Evolutionary conservation across 2,329 filamentous ascomycete genomes (phyloP), one percentile per base, ranked within the genome.

Genomic region (Hypoxylon sp.): DNA sequence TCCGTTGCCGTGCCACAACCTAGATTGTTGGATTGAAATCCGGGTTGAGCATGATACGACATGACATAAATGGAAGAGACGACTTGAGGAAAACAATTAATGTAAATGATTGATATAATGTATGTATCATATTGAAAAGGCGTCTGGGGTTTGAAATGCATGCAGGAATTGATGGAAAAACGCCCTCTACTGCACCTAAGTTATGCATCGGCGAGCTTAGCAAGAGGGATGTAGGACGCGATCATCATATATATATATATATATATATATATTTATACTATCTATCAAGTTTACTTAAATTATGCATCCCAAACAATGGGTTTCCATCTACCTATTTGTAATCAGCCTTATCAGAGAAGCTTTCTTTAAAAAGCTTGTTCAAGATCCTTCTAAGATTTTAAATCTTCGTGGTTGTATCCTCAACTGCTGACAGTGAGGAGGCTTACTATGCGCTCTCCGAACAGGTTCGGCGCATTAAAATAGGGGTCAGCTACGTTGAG

Each of bases 61-160:
- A 48, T n/a, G 46, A 48, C 22, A 48, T 22, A 32, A 49, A 32
- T 2, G 19, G 20, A 28, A 22, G 51, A 56, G 56, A 56, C 37
- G 51, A 53, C 39, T 28, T n/a, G 20, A 15, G 22, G 30, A 26
- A 54, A n/a, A 44, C 37, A 50, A 17, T 4, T 22, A 53, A 56
- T 59, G 32, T 39, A 41, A 17, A 4, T n/a, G 30, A 22, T 17
- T 47, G 34, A 46, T 54, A 52, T 62, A 55, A 19, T 65, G 58
- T 57, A 19, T 65, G 58, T 65, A 62, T 60, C 48, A 67, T 64
- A 59, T 37, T 55, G 48, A 58, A 59, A 28, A 62, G 62, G 62
- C 58, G 65, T 64, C 52, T 30, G 56, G 47, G 52, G 44, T 39
- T 55, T 46, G 32, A n/a, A 39, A 24, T 43, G 51, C 52, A 48